phyloP scores from a whole-genome alignment of 1,284 basidiomycete genomes.

The Melampsora americana region DNA sequence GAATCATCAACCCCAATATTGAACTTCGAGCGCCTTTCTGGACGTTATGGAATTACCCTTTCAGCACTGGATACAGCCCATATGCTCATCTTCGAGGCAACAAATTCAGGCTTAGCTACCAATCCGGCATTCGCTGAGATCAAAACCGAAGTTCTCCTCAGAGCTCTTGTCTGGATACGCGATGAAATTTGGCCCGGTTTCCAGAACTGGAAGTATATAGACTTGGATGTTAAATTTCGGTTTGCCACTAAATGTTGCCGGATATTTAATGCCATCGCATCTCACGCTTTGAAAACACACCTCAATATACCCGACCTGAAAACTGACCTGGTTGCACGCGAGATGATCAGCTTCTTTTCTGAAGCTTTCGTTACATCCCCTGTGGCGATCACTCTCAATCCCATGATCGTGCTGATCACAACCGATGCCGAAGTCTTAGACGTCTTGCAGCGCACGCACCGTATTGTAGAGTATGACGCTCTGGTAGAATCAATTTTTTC shows the following conservation, averaged over 20 bases:
- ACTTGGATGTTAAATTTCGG: conserved; percentile 39
- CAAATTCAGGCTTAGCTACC: conserved; percentile 26
- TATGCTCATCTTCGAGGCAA: conserved; percentile 35
- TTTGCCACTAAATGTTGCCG: conserved; percentile 30
- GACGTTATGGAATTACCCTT: conserved; percentile 42
- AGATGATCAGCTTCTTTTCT: conserved; percentile 18
- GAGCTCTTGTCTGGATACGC: conserved; percentile 38
- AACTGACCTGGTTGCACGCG: conserved; percentile 27
- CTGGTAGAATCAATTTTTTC: conserved; percentile 14
- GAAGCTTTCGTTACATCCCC: conserved; percentile 33
- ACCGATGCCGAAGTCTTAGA: conserved; percentile 23
- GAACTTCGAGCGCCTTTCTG: conserved; percentile 29
- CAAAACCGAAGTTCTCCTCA: conserved; percentile 32
- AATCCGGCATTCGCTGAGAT: conserved; percentile 38
- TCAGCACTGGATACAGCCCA: conserved; percentile 36
- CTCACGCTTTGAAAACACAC: conserved; percentile 35
- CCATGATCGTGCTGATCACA: conserved; percentile 27
- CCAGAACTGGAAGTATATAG: conserved; percentile 43
- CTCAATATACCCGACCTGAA: conserved; percentile 11
- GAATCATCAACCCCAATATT: conserved; percentile 14
- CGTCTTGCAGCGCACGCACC: conserved; percentile 30
- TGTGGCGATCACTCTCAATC: conserved; percentile 39
- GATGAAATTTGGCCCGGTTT: conserved; percentile 44
- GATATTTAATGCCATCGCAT: conserved; percentile 34
- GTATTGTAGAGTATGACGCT: conserved; percentile 25